Evolutionary conservation across 768 basidiomycete genomes (phyloP), one percentile per base, ranked within the genome.

Genomic region (Pleurotus ostreatus): DNA sequence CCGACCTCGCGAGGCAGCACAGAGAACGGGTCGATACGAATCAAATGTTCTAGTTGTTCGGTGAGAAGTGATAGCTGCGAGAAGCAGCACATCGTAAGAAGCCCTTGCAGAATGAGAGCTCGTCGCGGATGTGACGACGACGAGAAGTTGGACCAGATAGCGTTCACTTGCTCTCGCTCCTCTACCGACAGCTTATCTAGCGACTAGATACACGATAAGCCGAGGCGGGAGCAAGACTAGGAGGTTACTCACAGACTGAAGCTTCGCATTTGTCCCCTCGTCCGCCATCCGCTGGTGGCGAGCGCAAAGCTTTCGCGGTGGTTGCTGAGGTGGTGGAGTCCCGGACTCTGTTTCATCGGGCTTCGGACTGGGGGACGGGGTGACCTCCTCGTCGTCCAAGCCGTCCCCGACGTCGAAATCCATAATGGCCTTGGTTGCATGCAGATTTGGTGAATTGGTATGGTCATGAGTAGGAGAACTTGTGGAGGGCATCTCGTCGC

Each of bases 41-140:
- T 98, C 62, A 98, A 86, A 61, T 92, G 86, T 34, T 85, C 78
- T 58, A 98, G 90, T 53, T 94, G 89, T 60, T 97, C 92, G 26
- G 94, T 89, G 57, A 99, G 87, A 49, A 98, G 89, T 23, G 97
- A 98, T 25, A 99, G 86, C 66, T 99, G 94, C 46, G 92, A 95
- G 77, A 97, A 98, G 73, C 97, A 98, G 70, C 95, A 98, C 94
- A 99, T 98, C 13, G 97, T 98, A 62, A 99, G 85, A 57, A 99
- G 82, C 40, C 97, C 97, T 64, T 92, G 92, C 48, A 99, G 88
- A 67, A 98, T 98, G 68, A 98, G 85, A 55, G 90, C 92, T 38
- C 97, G 83, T 37, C 91, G 85, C 4, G 89, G 84, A 64, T 98
- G 94, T 0, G 94, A 86, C 1, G 96, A 96, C 0, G 92, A 91